A percentile compares a stretch with the other conserved stretches of the same genome.
Evolutionary conservation across 805 yeast species (phyloP).

Genomic region (Spathaspora boniae): DNA sequence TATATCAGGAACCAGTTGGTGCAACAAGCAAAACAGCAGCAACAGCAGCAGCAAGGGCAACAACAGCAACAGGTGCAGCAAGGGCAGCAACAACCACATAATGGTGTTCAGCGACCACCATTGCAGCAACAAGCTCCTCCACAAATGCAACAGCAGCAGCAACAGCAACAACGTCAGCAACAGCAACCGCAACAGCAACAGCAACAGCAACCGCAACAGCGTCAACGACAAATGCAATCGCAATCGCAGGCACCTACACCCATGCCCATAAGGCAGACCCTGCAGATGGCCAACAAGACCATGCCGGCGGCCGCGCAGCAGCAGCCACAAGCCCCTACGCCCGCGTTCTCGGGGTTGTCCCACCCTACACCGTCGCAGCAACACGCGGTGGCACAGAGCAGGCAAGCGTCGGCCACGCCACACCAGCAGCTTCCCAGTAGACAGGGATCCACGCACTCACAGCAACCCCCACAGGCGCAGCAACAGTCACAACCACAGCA

Average conservation of each 20-base stretch:
- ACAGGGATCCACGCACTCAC: conserved; percentile 2
- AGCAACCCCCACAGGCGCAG: conserved; percentile 3
- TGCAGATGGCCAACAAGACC: conserved; percentile 10
- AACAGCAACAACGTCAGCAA: conserved; percentile 2
- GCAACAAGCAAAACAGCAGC: conserved; percentile 22
- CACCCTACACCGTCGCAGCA: conserved; percentile 4
- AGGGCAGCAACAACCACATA: conserved; percentile 2
- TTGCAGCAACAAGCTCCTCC: conserved; percentile 1
- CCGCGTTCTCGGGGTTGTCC: conserved; percentile 1
- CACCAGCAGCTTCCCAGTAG: conserved; percentile 6
- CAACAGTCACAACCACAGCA: conserved; percentile 3
- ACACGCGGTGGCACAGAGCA: conserved; percentile 3
- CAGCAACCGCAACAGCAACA: conserved; percentile 4
- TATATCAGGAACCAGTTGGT: conserved; percentile 42
- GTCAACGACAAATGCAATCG: conserved; percentile 7
- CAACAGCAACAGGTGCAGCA: conserved; percentile 7
- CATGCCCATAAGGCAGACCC: conserved; percentile 10
- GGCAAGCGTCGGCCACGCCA: conserved; percentile 10
- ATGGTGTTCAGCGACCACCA: not conserved
- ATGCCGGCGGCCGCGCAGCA: conserved; percentile 3
- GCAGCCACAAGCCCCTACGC: conserved; percentile 1
- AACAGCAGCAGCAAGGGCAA: conserved; percentile 9
- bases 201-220: conserved; percentile 4
- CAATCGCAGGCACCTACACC: conserved; percentile 10
- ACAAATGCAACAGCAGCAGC: conserved; percentile 8